phyloP scores from a whole-genome alignment of 2,329 filamentous ascomycete genomes.

The Cordyceps pruinosa region DNA sequence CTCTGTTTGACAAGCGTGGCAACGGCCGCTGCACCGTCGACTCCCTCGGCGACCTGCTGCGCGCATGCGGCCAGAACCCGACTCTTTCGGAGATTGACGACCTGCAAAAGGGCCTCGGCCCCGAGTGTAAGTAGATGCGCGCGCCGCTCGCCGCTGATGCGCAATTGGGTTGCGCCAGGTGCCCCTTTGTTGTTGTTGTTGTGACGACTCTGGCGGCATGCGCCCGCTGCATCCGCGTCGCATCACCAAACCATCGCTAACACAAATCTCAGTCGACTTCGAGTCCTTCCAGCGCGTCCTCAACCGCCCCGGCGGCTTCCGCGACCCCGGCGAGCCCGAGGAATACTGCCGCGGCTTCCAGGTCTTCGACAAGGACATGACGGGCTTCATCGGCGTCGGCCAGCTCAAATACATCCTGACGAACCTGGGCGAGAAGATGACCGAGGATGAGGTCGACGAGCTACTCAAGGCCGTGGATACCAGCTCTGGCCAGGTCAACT shows the following conservation, averaged over 20 bases:
- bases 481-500: slow-evolving; percentile 94
- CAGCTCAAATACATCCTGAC: slow-evolving; percentile 98
- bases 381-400: slow-evolving; percentile 93
- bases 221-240: neutral
- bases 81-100: slow-evolving; percentile 89
- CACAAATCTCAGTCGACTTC: slow-evolving; percentile 69
- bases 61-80: slow-evolving; percentile 96
- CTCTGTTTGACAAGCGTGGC: slow-evolving; percentile 98
- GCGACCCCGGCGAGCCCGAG: slow-evolving; percentile 93
- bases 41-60: slow-evolving; percentile 84
- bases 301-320: slow-evolving; percentile 96
- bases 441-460: slow-evolving; percentile 97
- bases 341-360: slow-evolving; percentile 99
- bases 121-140: slow-evolving; percentile 67
- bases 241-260: neutral
- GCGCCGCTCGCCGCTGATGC: neutral
- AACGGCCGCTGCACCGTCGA: slow-evolving; percentile 85
- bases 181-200: slow-evolving; percentile 8
- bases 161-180: slow-evolving; percentile 4
- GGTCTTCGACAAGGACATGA: slow-evolving; percentile 99
- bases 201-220: neutral
- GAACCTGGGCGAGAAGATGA: slow-evolving; percentile 98
- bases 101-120: slow-evolving; percentile 80
- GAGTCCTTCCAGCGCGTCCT: slow-evolving; percentile 95
- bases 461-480: slow-evolving; percentile 97